Percentiles rank a stretch among this genome's conserved stretches.
Evolutionary conservation across 139 green algal genomes (phyloP).

Genomic region (Tetradesmus lagerheimii): DNA sequence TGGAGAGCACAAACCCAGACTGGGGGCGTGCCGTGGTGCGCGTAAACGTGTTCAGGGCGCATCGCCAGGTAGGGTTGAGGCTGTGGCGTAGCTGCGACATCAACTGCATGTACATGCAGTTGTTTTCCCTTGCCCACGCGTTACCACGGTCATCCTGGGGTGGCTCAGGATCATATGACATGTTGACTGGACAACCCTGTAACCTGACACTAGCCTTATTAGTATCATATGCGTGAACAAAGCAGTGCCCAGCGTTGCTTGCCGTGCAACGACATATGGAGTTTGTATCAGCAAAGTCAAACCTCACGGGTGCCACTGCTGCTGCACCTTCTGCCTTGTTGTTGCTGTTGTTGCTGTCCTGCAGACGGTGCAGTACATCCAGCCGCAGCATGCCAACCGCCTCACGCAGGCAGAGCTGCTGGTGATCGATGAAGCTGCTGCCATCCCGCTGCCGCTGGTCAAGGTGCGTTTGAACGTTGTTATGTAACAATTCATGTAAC

Average conservation of each 20-base stretch:
- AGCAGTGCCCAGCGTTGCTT: too few relatives aligned
- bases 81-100: background rate
- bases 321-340: background rate
- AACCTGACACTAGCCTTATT: too few relatives aligned
- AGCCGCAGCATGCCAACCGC: slow-evolving; percentile 90
- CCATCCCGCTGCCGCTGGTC: slow-evolving; percentile 96
- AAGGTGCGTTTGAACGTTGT: slow-evolving; percentile 57
- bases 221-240: too few relatives aligned
- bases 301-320: background rate
- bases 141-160: too few relatives aligned
- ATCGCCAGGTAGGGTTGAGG: slow-evolving; percentile 78
- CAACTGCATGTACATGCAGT: background rate
- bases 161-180: too few relatives aligned
- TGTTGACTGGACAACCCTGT: too few relatives aligned
- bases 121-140: too few relatives aligned
- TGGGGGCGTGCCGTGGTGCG: slow-evolving; percentile 93
- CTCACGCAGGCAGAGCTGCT: slow-evolving; percentile 96
- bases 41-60: slow-evolving; percentile 93
- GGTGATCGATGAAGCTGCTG: slow-evolving; percentile 98
- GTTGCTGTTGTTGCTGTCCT: background rate
- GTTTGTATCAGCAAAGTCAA: too few relatives aligned
- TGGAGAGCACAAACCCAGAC: slow-evolving; percentile 93
- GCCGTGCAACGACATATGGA: too few relatives aligned
- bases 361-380: slow-evolving; percentile 98
- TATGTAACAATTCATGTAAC: background rate